These are phyloP conservation scores for Aureobasidium uvarum DNA, from an alignment of 2,329 filamentous ascomycete species.

Conservation along the genomic window DNA sequence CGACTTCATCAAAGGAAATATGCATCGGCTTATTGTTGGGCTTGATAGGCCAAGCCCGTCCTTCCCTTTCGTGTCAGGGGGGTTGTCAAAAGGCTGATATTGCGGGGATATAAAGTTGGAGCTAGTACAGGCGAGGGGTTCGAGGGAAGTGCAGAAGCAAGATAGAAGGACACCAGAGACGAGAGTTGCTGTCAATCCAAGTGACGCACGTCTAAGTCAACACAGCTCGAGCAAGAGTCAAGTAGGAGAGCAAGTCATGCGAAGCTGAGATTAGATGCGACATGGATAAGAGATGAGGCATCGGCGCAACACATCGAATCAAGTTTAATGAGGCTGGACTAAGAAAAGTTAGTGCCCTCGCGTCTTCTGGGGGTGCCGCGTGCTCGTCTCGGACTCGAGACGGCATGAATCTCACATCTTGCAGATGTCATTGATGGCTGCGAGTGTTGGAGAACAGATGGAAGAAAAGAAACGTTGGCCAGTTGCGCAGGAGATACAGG, in stretches of 20 bases:
- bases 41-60: slow-evolving; percentile 20
- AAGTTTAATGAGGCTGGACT: slow-evolving; percentile 25
- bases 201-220: neutral
- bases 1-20: neutral
- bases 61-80: neutral
- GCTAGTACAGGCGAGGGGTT: slow-evolving; percentile 15
- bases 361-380: slow-evolving; percentile 19
- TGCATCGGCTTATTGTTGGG: slow-evolving; percentile 13
- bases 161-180: slow-evolving; percentile 1
- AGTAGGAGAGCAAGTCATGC: neutral
- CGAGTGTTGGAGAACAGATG: neutral
- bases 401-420: neutral
- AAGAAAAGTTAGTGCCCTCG: slow-evolving; percentile 19
- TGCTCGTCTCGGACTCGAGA: slow-evolving; percentile 17
- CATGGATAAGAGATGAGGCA: slow-evolving; percentile 24
- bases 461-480: neutral
- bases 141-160: slow-evolving; percentile 8
- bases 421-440: slow-evolving; percentile 16
- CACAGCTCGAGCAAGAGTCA: neutral
- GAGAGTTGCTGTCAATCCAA: slow-evolving; percentile 1
- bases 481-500: slow-evolving; percentile 21
- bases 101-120: slow-evolving; percentile 20
- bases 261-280: slow-evolving; percentile 9
- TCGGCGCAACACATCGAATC: slow-evolving; percentile 21
- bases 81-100: slow-evolving; percentile 7